Conservation (phyloP, 2,329 filamentous ascomycete genomes). For the Ceratocystiopsis sp. region DNA sequence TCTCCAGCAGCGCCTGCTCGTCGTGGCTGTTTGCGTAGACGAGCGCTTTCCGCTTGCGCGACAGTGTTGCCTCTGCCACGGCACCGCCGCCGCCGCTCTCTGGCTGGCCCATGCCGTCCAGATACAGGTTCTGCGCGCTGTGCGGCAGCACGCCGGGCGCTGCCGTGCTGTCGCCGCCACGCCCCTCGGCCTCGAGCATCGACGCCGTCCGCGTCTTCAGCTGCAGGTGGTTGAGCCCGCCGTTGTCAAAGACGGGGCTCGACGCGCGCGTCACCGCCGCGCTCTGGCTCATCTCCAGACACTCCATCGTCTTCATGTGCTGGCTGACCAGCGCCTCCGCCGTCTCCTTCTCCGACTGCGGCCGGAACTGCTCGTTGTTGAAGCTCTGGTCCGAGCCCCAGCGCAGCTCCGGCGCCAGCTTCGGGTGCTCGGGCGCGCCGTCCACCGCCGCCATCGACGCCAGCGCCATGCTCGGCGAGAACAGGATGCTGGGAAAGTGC, state of each 20-base stretch:
- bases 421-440: too few relatives aligned
- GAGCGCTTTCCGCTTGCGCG: conserved; percentile 5
- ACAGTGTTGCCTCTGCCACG: not conserved
- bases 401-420: conserved; percentile 8
- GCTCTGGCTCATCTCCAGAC: conserved; percentile 39
- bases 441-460: too few relatives aligned
- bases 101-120: too few relatives aligned
- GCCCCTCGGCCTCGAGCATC: conserved; percentile 4
- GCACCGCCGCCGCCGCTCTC: not conserved
- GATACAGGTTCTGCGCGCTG: too few relatives aligned
- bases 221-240: conserved; percentile 4
- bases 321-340: conserved; percentile 37
- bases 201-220: conserved; percentile 13
- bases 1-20: too few relatives aligned
- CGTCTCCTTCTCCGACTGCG: conserved; percentile 37
- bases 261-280: conserved; percentile 40
- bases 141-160: not conserved
- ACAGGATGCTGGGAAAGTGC: not conserved
- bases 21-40: not conserved
- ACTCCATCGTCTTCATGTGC: conserved; percentile 37
- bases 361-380: conserved; percentile 33
- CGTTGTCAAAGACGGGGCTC: conserved; percentile 13
- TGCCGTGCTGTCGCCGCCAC: not conserved
- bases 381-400: conserved; percentile 53
- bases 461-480: too few relatives aligned